Percentiles rank a stretch among this genome's conserved stretches.
Evolutionary conservation across 2,329 filamentous ascomycete species (phyloP).

Genomic region (Trichoderma aggressivum): DNA sequence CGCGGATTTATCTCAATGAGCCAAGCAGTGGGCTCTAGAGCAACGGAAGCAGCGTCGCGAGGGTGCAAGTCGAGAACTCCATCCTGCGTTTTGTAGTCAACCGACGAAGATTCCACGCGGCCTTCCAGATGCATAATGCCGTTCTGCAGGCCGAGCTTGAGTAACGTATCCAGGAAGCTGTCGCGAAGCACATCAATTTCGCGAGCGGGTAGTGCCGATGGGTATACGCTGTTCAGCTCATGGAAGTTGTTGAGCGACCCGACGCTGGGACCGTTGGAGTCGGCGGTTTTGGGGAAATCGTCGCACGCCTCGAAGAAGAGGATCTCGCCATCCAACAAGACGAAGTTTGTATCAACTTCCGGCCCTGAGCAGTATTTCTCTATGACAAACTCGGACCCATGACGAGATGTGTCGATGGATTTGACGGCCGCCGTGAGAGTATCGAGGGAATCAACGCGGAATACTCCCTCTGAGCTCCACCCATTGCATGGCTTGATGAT

Average conservation of each 20-base stretch:
- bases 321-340: conserved; percentile 23
- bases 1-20: conserved; percentile 25
- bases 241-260: conserved; percentile 15
- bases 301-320: conserved; percentile 25
- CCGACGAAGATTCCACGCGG: neutral
- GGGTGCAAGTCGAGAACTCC: neutral
- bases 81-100: neutral
- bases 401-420: conserved; percentile 15
- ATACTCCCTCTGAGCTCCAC: conserved; percentile 21
- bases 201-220: neutral
- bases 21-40: neutral
- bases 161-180: neutral
- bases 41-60: neutral
- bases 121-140: neutral
- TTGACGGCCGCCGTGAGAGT: neutral
- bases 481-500: conserved; percentile 15
- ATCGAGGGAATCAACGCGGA: conserved; percentile 19
- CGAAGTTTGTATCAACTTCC: conserved; percentile 25
- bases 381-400: conserved; percentile 20
- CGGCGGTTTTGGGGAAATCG: conserved; percentile 22
- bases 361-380: conserved; percentile 24
- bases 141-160: neutral
- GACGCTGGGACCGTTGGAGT: conserved; percentile 14
- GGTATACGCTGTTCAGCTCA: conserved; percentile 17
- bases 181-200: neutral